These are phyloP conservation scores for Orbilia brochopaga DNA, from an alignment of 2,329 filamentous ascomycete species.

Conservation along the genomic window DNA sequence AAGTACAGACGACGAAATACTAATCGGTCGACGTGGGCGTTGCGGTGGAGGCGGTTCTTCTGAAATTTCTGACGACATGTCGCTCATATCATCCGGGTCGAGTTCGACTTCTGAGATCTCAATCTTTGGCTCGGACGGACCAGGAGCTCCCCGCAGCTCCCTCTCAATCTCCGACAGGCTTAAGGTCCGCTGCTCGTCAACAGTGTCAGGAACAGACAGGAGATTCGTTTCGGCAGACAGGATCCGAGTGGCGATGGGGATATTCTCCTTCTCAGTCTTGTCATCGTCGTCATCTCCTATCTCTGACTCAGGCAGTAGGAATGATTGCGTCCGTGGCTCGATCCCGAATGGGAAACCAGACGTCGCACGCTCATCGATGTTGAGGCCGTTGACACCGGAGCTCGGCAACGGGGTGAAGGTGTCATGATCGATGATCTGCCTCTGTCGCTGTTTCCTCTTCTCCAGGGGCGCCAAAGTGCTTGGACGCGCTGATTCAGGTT, in stretches of 20 bases:
- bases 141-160: slow-evolving; percentile 35
- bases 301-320: slow-evolving; percentile 33
- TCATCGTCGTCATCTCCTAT: background rate
- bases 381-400: slow-evolving; percentile 42
- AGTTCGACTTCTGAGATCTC: slow-evolving; percentile 59
- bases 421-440: slow-evolving; percentile 46
- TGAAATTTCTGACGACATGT: slow-evolving; percentile 70
- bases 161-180: slow-evolving; percentile 41
- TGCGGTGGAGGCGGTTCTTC: slow-evolving; percentile 58
- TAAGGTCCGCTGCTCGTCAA: slow-evolving; percentile 34
- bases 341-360: slow-evolving; percentile 46
- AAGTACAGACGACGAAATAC: slow-evolving; percentile 50
- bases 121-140: slow-evolving; percentile 38
- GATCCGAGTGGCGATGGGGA: slow-evolving; percentile 36
- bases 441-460: slow-evolving; percentile 42
- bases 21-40: slow-evolving; percentile 24
- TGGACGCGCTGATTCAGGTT: slow-evolving; percentile 19
- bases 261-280: slow-evolving; percentile 18
- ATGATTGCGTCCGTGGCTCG: slow-evolving; percentile 30
- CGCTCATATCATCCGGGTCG: slow-evolving; percentile 60
- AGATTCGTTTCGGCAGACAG: slow-evolving; percentile 38
- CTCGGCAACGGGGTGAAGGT: slow-evolving; percentile 35
- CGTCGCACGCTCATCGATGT: slow-evolving; percentile 20
- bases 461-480: slow-evolving; percentile 34
- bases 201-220: slow-evolving; percentile 44